Conservation (phyloP, 164 flowering plant species). For the Tetrastigma voinierianum region DNA sequence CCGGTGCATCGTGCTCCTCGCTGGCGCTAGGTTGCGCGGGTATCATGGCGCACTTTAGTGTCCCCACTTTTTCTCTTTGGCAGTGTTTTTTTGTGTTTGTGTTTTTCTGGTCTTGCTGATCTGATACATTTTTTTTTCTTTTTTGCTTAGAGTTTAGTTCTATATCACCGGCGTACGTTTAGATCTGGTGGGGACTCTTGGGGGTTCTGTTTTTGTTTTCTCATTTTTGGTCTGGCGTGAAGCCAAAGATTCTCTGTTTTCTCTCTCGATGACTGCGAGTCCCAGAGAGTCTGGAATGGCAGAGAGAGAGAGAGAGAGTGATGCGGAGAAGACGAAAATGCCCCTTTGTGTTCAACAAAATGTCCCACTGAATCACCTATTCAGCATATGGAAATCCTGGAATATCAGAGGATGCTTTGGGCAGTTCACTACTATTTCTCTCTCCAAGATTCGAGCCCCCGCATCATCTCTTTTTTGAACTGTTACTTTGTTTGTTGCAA, state of each 20-base stretch:
- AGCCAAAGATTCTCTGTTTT: constrained; percentile 17
- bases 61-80: no score
- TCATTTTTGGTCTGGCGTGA: constrained; percentile 16
- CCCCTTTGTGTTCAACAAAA: not conserved
- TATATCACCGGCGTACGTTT: constrained; percentile 2
- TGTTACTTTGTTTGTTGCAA: constrained; percentile 6
- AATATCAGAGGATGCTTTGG: no score
- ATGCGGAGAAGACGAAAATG: constrained; percentile 20
- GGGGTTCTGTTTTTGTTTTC: not conserved
- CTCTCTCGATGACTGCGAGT: not conserved
- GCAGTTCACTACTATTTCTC: not conserved
- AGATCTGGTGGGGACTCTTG: constrained; percentile 7
- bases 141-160: not conserved
- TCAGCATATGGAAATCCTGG: no score
- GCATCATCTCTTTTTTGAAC: not conserved
- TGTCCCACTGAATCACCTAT: no score
- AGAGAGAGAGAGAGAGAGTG: constrained; percentile 2
- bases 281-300: not conserved
- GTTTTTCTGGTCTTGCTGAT: not conserved
- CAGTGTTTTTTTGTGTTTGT: no score
- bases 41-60: not conserved
- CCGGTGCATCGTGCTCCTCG: not conserved
- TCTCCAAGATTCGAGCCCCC: not conserved
- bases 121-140: not conserved
- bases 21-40: not conserved